phyloP scores from a whole-genome alignment of 257 asterid genomes.

The Cinchona pubescens region DNA sequence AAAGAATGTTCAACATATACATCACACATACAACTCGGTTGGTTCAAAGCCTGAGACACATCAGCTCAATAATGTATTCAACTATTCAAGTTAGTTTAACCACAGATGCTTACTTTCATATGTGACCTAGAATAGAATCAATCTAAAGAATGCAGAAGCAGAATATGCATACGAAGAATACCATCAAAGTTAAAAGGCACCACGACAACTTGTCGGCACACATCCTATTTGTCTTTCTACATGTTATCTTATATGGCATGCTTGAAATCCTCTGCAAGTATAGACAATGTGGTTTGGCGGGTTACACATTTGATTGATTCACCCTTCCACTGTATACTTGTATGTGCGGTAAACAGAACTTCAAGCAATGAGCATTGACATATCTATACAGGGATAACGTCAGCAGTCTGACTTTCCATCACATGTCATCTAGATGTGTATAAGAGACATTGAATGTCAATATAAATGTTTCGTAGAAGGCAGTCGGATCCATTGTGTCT shows the following conservation, averaged over 20 bases:
- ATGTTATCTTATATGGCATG: not conserved
- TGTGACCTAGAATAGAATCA: not conserved
- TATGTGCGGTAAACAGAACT: constrained; percentile 7
- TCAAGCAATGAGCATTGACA: not conserved
- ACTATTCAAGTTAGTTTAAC: not conserved
- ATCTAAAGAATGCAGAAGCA: not conserved
- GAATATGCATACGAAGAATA: constrained; percentile 6
- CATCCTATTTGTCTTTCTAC: constrained; percentile 8
- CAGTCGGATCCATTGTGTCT: constrained; percentile 45
- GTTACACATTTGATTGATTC: constrained; percentile 5
- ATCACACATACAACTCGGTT: not conserved
- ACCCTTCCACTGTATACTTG: constrained; percentile 16
- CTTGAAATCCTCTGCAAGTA: constrained; percentile 9
- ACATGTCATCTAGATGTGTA: too few species aligned
- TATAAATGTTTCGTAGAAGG: constrained; percentile 42
- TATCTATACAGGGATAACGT: constrained; percentile 53
- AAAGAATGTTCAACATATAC: constrained; percentile 9
- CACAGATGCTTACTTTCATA: not conserved
- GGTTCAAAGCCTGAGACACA: not conserved
- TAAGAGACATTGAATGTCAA: constrained; percentile 46
- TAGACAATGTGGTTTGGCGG: constrained; percentile 8
- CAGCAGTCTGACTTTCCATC: constrained; percentile 37
- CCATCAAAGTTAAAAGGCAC: not conserved
- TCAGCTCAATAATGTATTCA: not conserved
- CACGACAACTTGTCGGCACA: constrained; percentile 2